Percentiles rank a stretch among this genome's conserved stretches.
Evolutionary conservation across 176 grass and related monocot genomes (phyloP).

Genomic region (Carex cristatella): DNA sequence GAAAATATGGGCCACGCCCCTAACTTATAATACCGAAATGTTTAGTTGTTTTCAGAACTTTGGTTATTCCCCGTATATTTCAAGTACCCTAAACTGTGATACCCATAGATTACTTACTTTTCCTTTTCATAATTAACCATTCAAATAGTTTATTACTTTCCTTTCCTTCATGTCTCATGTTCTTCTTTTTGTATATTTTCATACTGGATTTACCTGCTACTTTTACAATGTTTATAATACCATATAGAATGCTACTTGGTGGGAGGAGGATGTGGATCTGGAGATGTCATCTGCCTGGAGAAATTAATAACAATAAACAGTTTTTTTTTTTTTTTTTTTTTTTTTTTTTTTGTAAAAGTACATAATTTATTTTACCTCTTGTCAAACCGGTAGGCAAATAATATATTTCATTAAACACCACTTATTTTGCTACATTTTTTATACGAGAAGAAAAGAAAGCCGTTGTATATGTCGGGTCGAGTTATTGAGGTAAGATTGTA

Average conservation of each 20-base stretch:
- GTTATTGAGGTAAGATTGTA: too few relatives aligned
- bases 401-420: background rate
- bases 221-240: background rate
- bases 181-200: background rate
- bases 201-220: background rate
- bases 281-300: slow-evolving; percentile 75
- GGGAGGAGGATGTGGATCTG: slow-evolving; percentile 82
- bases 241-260: slow-evolving; percentile 95
- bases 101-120: background rate
- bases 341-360: background rate
- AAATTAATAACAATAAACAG: slow-evolving; percentile 34
- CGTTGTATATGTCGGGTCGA: too few relatives aligned
- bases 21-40: background rate
- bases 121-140: background rate
- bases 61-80: background rate
- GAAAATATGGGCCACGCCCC: background rate
- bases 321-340: too few relatives aligned
- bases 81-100: background rate
- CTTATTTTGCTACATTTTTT: background rate
- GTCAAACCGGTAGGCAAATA: background rate
- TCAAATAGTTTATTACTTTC: background rate
- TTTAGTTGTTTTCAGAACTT: background rate
- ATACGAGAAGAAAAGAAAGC: too few relatives aligned
- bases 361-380: background rate
- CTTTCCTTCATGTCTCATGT: background rate